phyloP scores from a whole-genome alignment of 1,284 basidiomycete species.

The Puccinia hordei region DNA sequence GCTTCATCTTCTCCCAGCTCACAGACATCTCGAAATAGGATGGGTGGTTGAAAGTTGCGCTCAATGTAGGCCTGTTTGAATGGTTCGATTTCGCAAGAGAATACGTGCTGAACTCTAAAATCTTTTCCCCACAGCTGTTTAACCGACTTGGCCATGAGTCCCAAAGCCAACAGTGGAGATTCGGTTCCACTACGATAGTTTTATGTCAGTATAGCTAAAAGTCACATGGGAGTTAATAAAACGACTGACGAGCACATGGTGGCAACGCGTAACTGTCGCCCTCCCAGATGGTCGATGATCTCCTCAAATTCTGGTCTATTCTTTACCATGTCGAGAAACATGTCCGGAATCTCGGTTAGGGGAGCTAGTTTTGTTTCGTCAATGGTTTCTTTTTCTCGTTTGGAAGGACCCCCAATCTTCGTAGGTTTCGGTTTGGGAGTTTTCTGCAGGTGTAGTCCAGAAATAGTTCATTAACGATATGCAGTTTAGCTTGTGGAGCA shows the following conservation, averaged over 20 bases:
- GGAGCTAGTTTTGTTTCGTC: conserved; percentile 66
- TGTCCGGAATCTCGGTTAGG: conserved; percentile 75
- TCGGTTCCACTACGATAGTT: conserved; percentile 75
- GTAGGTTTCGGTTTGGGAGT: conserved; percentile 9
- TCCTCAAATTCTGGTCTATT: conserved; percentile 65
- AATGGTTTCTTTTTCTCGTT: conserved; percentile 53
- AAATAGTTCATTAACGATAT: not conserved
- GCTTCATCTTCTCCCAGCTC: conserved; percentile 68
- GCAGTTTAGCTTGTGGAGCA: not conserved
- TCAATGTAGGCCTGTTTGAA: conserved; percentile 99
- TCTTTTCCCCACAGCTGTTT: conserved; percentile 69
- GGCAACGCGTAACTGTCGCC: conserved; percentile 84
- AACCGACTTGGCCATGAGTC: conserved; percentile 75
- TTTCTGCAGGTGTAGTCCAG: conserved; percentile 9
- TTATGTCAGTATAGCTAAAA: not conserved
- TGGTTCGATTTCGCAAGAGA: conserved; percentile 96
- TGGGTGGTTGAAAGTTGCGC: conserved; percentile 82
- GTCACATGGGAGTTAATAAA: not conserved
- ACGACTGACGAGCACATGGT: conserved; percentile 76
- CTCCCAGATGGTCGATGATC: conserved; percentile 72
- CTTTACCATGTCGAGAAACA: conserved; percentile 80
- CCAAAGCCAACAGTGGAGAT: conserved; percentile 84
- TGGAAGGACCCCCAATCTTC: conserved; percentile 44
- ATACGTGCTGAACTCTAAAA: conserved; percentile 83
- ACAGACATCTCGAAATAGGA: conserved; percentile 90